Evolutionary conservation across 2,329 filamentous ascomycete species (phyloP).

Genomic region (Didymellaceae sp.): DNA sequence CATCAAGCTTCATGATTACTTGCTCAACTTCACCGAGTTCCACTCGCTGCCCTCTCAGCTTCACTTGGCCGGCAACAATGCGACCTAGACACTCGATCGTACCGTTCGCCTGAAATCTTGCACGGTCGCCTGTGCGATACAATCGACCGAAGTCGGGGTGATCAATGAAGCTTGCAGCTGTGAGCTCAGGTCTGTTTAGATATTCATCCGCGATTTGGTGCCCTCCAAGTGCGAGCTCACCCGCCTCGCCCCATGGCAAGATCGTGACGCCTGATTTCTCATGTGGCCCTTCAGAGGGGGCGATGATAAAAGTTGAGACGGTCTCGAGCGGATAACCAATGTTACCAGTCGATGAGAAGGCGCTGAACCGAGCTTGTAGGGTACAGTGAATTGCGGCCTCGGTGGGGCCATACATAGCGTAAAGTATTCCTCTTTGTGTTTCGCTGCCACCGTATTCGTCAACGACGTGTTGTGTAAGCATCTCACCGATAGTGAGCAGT

Average conservation of each 20-base stretch:
- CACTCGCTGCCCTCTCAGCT: conserved; percentile 82
- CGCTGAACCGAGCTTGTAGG: conserved; percentile 68
- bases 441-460: conserved; percentile 74
- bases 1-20: conserved; percentile 36
- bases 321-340: conserved; percentile 83
- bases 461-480: conserved; percentile 80
- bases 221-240: conserved; percentile 83
- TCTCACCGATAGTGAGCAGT: conserved; percentile 88
- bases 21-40: conserved; percentile 70
- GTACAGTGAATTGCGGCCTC: conserved; percentile 93
- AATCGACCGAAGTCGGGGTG: conserved; percentile 69
- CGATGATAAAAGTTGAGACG: conserved; percentile 76
- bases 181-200: conserved; percentile 80
- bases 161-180: conserved; percentile 71
- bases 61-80: conserved; percentile 81
- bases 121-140: conserved; percentile 88
- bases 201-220: conserved; percentile 81
- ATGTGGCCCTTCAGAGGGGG: conserved; percentile 46
- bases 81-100: conserved; percentile 84
- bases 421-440: conserved; percentile 68
- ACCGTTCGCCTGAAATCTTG: conserved; percentile 69
- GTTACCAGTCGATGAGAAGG: conserved; percentile 64
- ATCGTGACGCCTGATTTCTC: conserved; percentile 54
- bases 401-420: conserved; percentile 94
- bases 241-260: conserved; percentile 70